Evolutionary conservation across 352 stramenopile species (phyloP).

Genomic region (Peronospora farinosa): DNA sequence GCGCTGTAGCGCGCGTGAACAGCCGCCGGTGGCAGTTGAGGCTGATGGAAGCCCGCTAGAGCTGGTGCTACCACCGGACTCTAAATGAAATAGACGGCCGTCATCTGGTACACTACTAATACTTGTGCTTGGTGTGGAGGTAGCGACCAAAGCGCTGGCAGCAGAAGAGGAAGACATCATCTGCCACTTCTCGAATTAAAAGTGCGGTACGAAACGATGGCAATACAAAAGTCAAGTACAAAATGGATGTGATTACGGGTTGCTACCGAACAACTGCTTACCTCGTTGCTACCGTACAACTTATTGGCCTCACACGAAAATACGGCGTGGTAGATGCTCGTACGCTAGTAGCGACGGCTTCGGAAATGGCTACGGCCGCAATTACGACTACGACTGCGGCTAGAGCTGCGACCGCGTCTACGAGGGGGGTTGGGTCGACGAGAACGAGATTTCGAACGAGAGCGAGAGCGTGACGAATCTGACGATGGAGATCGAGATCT

Average conservation of each 20-base stretch:
- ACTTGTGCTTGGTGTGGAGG: constrained; percentile 14
- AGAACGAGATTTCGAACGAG: constrained; percentile 22
- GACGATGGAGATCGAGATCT: constrained; percentile 25
- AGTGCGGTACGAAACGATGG: constrained; percentile 7
- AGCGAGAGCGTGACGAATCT: constrained; percentile 29
- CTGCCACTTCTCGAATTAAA: neutral
- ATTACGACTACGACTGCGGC: constrained; percentile 24
- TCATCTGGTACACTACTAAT: constrained; percentile 29
- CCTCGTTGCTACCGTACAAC: neutral
- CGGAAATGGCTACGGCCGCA: constrained; percentile 6
- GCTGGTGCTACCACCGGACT: constrained; percentile 11
- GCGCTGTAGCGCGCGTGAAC: constrained; percentile 16
- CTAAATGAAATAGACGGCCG: constrained; percentile 14
- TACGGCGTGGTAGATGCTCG: neutral
- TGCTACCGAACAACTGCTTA: neutral
- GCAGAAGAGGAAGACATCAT: constrained; percentile 12
- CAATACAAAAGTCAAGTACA: constrained; percentile 12
- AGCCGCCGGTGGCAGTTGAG: constrained; percentile 15
- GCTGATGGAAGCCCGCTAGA: constrained; percentile 3
- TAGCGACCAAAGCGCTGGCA: constrained; percentile 1
- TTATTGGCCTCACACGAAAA: neutral
- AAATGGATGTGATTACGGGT: constrained; percentile 1
- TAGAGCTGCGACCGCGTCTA: constrained; percentile 24
- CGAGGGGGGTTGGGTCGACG: constrained; percentile 23
- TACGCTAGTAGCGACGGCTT: constrained; percentile 18